Evolutionary conservation across 1,284 basidiomycete species (phyloP), one percentile per base, ranked within the genome.

Genomic region (Cryptococcus sp.): DNA sequence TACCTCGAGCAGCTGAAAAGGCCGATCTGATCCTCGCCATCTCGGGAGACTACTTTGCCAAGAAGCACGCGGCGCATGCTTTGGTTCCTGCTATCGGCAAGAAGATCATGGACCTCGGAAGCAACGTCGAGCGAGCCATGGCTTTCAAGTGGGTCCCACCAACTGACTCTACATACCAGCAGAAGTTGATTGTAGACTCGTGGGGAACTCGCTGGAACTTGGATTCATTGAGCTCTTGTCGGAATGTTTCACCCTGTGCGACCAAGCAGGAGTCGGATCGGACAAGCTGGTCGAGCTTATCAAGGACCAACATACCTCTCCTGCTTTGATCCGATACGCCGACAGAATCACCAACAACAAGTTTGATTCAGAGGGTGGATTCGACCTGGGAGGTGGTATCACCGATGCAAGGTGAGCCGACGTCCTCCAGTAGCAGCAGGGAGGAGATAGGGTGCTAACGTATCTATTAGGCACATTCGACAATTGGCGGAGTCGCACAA

Each of bases 381-480:
- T 94, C 68, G 77, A 83, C n/a, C 80, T 93, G 47, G 83, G 85
- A 33, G 87, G 87, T 16, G 91, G 89, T n/a, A 82, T 93, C 62
- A 89, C 89, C 62, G 89, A 93, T 65, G 81, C 82, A 0, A 68
- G 77, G 75, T 80, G 59, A 28, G 77, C 74, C 19, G 9, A 31
- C 14, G 23, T 18, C 23, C 45, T 34, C 43, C 10, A n/a, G n/a
- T n/a, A n/a, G n/a, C n/a, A n/a, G n/a, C n/a, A n/a, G n/a, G n/a
- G n/a, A n/a, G n/a, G n/a, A n/a, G n/a, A n/a, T n/a, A 3, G 21
- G 18, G 32, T 5, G 10, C 28, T 23, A 28, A 19, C 48, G 45
- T 34, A 48, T 36, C 21, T 35, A n/a, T 21, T 35, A 65, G 66
- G 40, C 74, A 78, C 58, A 76, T 78, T 35, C 67, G 73, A 39